Conservation (phyloP, 495 filamentous ascomycete genomes). For the Penicillium soppii region DNA sequence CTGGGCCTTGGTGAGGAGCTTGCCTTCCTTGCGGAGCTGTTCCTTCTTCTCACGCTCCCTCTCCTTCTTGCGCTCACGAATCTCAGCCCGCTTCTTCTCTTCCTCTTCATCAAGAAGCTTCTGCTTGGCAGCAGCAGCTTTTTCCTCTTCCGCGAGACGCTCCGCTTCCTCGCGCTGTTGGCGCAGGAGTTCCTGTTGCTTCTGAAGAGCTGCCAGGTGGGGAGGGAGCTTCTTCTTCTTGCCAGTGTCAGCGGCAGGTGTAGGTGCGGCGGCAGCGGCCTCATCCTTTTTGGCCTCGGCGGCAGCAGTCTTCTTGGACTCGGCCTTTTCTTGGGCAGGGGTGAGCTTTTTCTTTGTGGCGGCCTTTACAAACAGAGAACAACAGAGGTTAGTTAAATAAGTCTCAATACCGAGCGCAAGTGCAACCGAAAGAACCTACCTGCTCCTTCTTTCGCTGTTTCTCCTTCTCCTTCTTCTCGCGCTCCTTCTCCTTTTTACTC, state of each 20-base stretch:
- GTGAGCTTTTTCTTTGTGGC: constrained; percentile 58
- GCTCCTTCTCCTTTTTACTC: constrained; percentile 96
- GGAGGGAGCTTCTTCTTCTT: constrained; percentile 93
- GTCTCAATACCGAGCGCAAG: background rate
- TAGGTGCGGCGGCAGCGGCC: constrained; percentile 37
- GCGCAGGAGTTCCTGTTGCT: constrained; percentile 82
- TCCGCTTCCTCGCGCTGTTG: constrained; percentile 75
- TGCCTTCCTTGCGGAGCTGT: constrained; percentile 92
- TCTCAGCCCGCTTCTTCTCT: constrained; percentile 68
- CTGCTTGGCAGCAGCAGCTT: constrained; percentile 68
- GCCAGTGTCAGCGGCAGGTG: constrained; percentile 50
- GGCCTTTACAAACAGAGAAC: constrained; percentile 46
- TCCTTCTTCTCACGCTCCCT: constrained; percentile 96
- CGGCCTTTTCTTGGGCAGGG: constrained; percentile 34
- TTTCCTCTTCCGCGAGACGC: constrained; percentile 67
- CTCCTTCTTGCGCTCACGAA: constrained; percentile 80
- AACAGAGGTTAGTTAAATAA: constrained; percentile 1
- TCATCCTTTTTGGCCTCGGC: constrained; percentile 42
- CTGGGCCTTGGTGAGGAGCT: constrained; percentile 91
- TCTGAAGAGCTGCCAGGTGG: constrained; percentile 78
- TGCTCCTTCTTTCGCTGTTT: constrained; percentile 93
- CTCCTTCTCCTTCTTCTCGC: constrained; percentile 88
- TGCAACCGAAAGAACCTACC: constrained; percentile 41
- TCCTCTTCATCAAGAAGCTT: constrained; percentile 71
- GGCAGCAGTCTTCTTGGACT: constrained; percentile 30